Evolutionary conservation across 148 eudicot species (phyloP).

Genomic region (Camellia granthamiana): DNA sequence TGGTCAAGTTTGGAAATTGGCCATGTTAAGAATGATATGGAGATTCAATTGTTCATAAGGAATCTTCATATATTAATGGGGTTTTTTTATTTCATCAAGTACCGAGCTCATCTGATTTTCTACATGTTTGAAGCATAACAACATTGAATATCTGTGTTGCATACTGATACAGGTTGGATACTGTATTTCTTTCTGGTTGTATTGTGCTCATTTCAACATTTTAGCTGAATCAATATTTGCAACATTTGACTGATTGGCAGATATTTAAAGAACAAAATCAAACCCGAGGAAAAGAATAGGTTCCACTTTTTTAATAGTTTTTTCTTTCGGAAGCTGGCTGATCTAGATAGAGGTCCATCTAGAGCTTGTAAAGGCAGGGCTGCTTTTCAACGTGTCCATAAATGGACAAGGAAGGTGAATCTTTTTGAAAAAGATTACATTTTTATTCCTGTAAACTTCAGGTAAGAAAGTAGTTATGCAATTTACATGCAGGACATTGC

Average conservation of each 20-base stretch:
- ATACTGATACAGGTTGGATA: not conserved
- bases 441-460: conserved; percentile 90
- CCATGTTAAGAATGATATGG: too few species aligned
- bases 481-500: conserved; percentile 1
- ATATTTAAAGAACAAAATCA: conserved; percentile 55
- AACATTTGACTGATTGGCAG: conserved; percentile 36
- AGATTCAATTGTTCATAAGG: too few species aligned
- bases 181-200: not conserved
- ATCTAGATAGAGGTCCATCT: conserved; percentile 51
- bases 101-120: not conserved
- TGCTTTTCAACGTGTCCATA: conserved; percentile 77
- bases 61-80: too few species aligned
- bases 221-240: not conserved
- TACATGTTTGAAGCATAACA: not conserved
- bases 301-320: conserved; percentile 84
- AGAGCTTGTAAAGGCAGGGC: conserved; percentile 56
- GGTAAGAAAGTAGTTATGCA: conserved; percentile 36
- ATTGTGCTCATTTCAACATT: not conserved
- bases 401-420: conserved; percentile 87
- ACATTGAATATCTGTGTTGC: not conserved
- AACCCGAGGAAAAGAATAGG: conserved; percentile 43
- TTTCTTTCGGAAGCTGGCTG: conserved; percentile 85
- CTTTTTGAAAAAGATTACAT: conserved; percentile 84
- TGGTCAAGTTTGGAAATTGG: too few species aligned
- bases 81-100: too few species aligned